Evolutionary conservation across 164 flowering plant genomes (phyloP), one percentile per base, ranked within the genome.

Genomic region (Kingdonia uniflora): DNA sequence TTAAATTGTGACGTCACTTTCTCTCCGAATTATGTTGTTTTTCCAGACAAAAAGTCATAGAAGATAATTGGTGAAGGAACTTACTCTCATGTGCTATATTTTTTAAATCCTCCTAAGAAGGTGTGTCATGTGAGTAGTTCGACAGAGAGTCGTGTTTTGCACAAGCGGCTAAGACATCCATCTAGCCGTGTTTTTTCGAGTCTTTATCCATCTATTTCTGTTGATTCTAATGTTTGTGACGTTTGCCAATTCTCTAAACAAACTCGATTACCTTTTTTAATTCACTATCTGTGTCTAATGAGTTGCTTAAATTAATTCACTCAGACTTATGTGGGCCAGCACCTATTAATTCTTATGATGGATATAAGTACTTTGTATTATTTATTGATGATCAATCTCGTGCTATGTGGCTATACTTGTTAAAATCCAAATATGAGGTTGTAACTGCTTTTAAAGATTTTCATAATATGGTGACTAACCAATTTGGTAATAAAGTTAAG

Each of bases 21-120:
- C 1, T 26, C n/a, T 50, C 37, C 16, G 13, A 26, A 15, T 8
- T 1, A 49, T 33, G 50, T 25, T 59, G 20, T 52, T 52, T 52
- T 52, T 40, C 25, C 42, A 41, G 13, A 61, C 59, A 24, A 40
- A 40, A 42, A 47, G 39, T 53, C 65, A 42, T 48, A 54, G 55
- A 52, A 56, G 40, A 50, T 2, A 37, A 50, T 26, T 50, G 53
- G 53, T 38, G 33, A 38, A 25, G 53, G 53, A n/a, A 26, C 11
- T 8, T 12, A 5, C 8, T 16, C 11, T 11, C 39, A 17, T 25
- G 53, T 20, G 10, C 26, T 51, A 40, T 51, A 35, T 12, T 35
- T 29, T 33, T 12, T 51, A 15, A 6, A 6, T 26, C 11, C n/a
- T n/a, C n/a, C n/a, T n/a, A 11, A 10, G 5, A 5, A 25, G 3